Base-by-base conservation (phyloP, 83 land plant genomes). In the Isoetes engelmannii region DNA sequence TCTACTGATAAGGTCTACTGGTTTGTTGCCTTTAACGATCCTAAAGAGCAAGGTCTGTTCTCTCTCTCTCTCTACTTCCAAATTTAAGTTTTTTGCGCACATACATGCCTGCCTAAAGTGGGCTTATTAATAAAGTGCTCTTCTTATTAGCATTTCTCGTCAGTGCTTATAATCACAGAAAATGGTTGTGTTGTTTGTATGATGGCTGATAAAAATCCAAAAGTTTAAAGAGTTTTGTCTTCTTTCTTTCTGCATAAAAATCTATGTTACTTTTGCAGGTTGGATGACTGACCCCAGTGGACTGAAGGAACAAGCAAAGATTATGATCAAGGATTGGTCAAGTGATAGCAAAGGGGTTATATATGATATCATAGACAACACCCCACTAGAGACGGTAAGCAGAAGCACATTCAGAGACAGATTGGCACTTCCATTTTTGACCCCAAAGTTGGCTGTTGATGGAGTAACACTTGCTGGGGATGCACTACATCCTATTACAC, bases 381-480 rank as follows among this genome's bases (percentile, higher is more conserved):
- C 75, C 7, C 75, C 75, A 47, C 44, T 63, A 3, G 75, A 72
- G 45, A 48, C 47, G 0, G 0, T 72, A 28, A 28, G 49, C 53
- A 72, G 71, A 42, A 12, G 15, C 12, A 45, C 72, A 0, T 0
- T 49, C 19, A 20, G 57, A 8, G 69, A 72, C 57, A 43, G 75
- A 44, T 54, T 51, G 75, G 65, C 47, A 44, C 44, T 41, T 17
- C 44, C 71, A 8, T 51, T 20, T 5, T 10, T 21, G 10, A 10
- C 44, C 4, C 44, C 45, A 44, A 44, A 58, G 68, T 67, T 70
- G 1, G 67, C 58, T 18, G 4, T 47, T 4, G 46, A 57, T 47
- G 54, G 74, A n/a, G 77, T 69, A 47, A 75, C 77, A 47, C 42
- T 75, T 37, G 77, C 77, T 69, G 77, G 77, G 5, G 77, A 75